Evolutionary conservation across 441 rosid species (phyloP).

Genomic region (Populus trichocarpa): DNA sequence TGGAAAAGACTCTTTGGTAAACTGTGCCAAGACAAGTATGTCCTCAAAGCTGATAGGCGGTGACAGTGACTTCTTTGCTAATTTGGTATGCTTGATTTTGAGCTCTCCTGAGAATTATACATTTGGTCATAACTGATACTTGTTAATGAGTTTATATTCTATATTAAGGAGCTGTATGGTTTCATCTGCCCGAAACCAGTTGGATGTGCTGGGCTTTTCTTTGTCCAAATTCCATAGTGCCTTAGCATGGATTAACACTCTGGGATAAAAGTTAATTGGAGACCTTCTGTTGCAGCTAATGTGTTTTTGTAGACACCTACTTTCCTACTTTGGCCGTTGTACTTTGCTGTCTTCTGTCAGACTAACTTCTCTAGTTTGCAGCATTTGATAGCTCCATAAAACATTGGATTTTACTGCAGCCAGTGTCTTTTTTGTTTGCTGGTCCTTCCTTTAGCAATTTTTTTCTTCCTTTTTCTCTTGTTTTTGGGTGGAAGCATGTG

Average conservation of each 20-base stretch:
- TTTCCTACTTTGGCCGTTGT: not conserved
- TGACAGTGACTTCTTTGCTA: constrained; percentile 93
- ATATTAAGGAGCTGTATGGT: not conserved
- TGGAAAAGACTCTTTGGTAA: constrained; percentile 81
- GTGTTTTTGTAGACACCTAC: not conserved
- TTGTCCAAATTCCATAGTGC: not conserved
- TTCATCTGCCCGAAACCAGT: not conserved
- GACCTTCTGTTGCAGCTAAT: not conserved
- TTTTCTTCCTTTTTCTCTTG: not conserved
- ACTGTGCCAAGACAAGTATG: constrained; percentile 99
- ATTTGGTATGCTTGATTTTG: constrained; percentile 52
- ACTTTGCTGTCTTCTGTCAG: not conserved
- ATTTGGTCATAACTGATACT: not conserved
- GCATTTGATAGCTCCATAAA: not conserved
- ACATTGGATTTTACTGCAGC: not conserved
- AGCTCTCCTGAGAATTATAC: not conserved
- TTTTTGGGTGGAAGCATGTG: not conserved
- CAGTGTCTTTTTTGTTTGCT: not conserved
- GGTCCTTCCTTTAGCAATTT: not conserved
- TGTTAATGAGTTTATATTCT: not conserved
- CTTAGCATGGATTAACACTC: too few relatives aligned
- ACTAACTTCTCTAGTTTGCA: not conserved
- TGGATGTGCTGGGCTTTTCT: not conserved
- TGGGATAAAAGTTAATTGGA: not conserved
- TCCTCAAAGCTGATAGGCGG: constrained; percentile 92